Conservation (phyloP, 2,329 filamentous ascomycete genomes). For the Dactylonectria estremocensis region DNA sequence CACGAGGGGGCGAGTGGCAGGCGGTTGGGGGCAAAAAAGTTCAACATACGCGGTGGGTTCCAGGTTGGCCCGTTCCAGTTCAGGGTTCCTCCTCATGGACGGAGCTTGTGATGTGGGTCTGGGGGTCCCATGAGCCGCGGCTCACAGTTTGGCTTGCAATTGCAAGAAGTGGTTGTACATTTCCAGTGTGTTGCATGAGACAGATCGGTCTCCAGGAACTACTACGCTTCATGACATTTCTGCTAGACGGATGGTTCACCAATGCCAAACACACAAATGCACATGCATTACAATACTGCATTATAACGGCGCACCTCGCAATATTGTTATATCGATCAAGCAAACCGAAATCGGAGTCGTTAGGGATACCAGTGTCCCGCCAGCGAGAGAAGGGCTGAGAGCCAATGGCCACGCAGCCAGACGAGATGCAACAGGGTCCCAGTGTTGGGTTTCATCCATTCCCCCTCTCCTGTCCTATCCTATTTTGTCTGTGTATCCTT, state of each 20-base stretch:
- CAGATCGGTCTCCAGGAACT: background rate
- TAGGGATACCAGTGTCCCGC: background rate
- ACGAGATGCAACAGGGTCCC: background rate
- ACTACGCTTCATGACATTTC: background rate
- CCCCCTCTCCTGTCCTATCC: background rate
- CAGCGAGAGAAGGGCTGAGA: background rate
- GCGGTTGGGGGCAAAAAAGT: constrained; percentile 2
- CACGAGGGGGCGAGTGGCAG: constrained; percentile 11
- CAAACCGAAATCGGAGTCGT: background rate
- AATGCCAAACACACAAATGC: background rate
- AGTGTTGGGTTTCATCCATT: background rate
- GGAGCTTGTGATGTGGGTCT: constrained; percentile 18
- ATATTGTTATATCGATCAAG: background rate
- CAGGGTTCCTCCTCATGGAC: background rate
- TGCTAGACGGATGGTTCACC: background rate
- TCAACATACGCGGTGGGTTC: background rate
- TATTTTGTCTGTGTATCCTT: background rate
- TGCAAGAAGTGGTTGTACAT: background rate
- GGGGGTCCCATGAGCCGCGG: constrained; percentile 22
- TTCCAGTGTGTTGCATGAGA: background rate
- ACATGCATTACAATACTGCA: background rate
- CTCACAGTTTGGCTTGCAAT: constrained; percentile 4
- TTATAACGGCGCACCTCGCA: background rate
- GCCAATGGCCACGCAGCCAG: background rate
- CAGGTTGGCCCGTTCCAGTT: background rate